These are phyloP conservation scores for Epichloe gansuensis DNA, from an alignment of 2,329 filamentous ascomycete species.

Conservation along the genomic window DNA sequence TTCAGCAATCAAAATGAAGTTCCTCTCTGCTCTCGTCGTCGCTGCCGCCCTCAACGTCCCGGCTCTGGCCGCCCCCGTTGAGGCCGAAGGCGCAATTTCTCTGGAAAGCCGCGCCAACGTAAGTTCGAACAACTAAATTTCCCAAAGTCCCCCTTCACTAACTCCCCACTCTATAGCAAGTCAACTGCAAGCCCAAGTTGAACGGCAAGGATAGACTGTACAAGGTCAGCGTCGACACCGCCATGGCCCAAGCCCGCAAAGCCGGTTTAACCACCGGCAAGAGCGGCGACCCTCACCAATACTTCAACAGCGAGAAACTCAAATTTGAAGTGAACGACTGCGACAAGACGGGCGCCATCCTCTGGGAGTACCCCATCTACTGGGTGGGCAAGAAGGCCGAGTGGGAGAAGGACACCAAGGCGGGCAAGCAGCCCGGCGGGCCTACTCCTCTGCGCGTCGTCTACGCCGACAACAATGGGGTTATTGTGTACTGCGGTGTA, in stretches of 20 bases:
- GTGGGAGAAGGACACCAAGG: slow-evolving; percentile 4
- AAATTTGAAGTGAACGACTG: neutral
- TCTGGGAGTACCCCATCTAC: slow-evolving; percentile 5
- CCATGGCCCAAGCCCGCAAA: slow-evolving; percentile 1
- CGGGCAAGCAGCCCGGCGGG: slow-evolving; percentile 2
- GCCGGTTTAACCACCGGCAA: slow-evolving; percentile 4
- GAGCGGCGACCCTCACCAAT: slow-evolving; percentile 5
- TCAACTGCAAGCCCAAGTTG: slow-evolving; percentile 2
- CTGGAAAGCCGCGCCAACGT: neutral
- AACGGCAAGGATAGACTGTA: slow-evolving; percentile 1
- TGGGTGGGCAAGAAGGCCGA: slow-evolving; percentile 1
- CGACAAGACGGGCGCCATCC: neutral
- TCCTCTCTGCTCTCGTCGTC: neutral
- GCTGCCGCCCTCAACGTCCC: neutral
- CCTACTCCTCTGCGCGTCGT: slow-evolving; percentile 5
- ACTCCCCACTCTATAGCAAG: neutral
- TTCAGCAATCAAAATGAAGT: slow-evolving; percentile 2
- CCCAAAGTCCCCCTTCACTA: neutral
- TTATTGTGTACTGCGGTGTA: slow-evolving; percentile 3
- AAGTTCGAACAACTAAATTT: neutral
- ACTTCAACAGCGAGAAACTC: slow-evolving; percentile 2
- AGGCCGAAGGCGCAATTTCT: neutral
- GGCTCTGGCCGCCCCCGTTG: neutral
- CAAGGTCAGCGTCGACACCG: neutral
- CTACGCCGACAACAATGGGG: slow-evolving; percentile 3